Conservation (phyloP, 1,284 basidiomycete genomes). For the Rhodofomes roseus region DNA sequence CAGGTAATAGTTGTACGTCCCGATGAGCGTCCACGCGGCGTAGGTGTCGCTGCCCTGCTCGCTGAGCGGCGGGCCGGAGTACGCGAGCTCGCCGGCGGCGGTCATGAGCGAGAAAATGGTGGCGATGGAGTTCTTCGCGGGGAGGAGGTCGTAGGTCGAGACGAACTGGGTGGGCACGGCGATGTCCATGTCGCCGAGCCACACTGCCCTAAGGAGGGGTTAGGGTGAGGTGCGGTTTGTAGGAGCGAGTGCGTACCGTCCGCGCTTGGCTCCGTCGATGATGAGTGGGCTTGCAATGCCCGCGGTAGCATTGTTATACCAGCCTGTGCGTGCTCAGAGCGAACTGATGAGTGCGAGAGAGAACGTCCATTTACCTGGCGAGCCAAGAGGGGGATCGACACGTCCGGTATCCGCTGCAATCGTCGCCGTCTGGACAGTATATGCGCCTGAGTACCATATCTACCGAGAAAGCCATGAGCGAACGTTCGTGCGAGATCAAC, state of each 20-base stretch:
- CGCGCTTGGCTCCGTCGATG: constrained; percentile 60
- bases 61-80: constrained; percentile 54
- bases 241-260: constrained; percentile 34
- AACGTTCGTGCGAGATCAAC: background rate
- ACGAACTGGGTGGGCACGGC: constrained; percentile 59
- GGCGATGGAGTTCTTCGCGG: constrained; percentile 50
- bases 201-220: constrained; percentile 40
- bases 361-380: constrained; percentile 27
- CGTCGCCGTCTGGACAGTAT: constrained; percentile 59
- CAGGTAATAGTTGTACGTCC: constrained; percentile 40
- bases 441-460: constrained; percentile 62
- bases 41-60: constrained; percentile 44
- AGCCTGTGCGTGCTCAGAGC: constrained; percentile 31
- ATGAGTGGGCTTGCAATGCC: constrained; percentile 58
- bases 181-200: constrained; percentile 60
- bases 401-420: constrained; percentile 51
- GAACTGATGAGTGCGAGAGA: no score
- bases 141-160: constrained; percentile 53
- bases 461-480: constrained; percentile 7
- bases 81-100: constrained; percentile 49
- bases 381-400: constrained; percentile 40
- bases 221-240: background rate
- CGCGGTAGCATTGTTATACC: constrained; percentile 53
- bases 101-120: constrained; percentile 59
- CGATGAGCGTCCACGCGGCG: constrained; percentile 45